These are phyloP conservation scores for Candida corydali DNA, from an alignment of 805 yeast species.

Conservation along the genomic window DNA sequence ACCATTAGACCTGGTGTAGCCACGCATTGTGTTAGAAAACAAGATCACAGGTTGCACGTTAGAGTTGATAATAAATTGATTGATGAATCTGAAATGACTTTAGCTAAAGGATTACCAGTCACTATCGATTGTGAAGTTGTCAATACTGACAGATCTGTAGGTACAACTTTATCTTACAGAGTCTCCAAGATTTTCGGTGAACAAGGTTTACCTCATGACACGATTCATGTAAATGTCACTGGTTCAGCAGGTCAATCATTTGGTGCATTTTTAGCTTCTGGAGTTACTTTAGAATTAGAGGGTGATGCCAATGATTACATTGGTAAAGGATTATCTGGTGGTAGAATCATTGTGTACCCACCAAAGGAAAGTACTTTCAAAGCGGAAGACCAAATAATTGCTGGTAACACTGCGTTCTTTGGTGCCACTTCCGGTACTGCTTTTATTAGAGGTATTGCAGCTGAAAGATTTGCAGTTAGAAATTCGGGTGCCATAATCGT, in stretches of 20 bases:
- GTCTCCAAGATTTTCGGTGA: slow-evolving; percentile 93
- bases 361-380: slow-evolving; percentile 79
- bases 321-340: slow-evolving; percentile 96
- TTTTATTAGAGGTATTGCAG: slow-evolving; percentile 94
- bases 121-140: slow-evolving; percentile 89
- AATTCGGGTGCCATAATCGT: slow-evolving; percentile 98
- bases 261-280: slow-evolving; percentile 96
- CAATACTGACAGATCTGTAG: slow-evolving; percentile 95
- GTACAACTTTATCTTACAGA: slow-evolving; percentile 91
- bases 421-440: slow-evolving; percentile 97
- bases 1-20: slow-evolving; percentile 95
- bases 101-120: slow-evolving; percentile 94
- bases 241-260: slow-evolving; percentile 99
- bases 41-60: slow-evolving; percentile 89
- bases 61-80: slow-evolving; percentile 93
- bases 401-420: slow-evolving; percentile 95
- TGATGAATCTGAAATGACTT: slow-evolving; percentile 93
- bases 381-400: slow-evolving; percentile 93
- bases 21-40: slow-evolving; percentile 85
- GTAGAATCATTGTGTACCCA: slow-evolving; percentile 88
- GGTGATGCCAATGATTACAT: slow-evolving; percentile 99
- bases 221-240: slow-evolving; percentile 83
- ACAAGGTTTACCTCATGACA: slow-evolving; percentile 89
- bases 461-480: slow-evolving; percentile 97
- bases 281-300: slow-evolving; percentile 89